Base-by-base conservation (phyloP, 495 filamentous ascomycete species). In the Trichoderma parareesei region DNA sequence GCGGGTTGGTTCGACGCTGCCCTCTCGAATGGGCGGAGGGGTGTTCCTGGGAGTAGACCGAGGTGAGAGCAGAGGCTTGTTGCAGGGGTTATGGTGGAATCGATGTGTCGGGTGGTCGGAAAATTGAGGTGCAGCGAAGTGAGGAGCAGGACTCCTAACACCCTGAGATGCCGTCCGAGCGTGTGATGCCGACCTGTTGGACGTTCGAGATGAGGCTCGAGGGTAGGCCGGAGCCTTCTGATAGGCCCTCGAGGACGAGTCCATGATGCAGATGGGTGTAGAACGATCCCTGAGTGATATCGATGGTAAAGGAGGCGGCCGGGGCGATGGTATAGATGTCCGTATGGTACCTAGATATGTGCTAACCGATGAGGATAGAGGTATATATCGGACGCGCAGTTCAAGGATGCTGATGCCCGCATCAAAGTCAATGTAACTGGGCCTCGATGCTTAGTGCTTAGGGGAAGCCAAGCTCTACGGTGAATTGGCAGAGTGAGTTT, bases 141-240 rank as follows among this genome's bases (percentile, higher is more conserved):
- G 71, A 0, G 77, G 76, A 41, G 72, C 71, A 33, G 75, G 72
- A 66, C 71, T 73, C 38, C 59, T 76, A 49, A 72, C 68, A 65
- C 74, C 79, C 38, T 72, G 68, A 9, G 71, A 65, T 16, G 77
- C 77, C 71, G 73, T 74, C 65, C 74, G 72, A 27, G 27, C 27
- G 42, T 72, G 77, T 64, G 76, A 69, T 35, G 71, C 75, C 18
- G 72, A 76, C 59, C 78, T 75, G 46, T 71, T 76, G 68, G 74
- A 79, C 4, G 77, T 72, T 46, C 77, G 71, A n/a, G 78, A 79
- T 37, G 74, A 67, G 10, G 75, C 71, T 46, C 76, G 73, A 61
- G 71, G 66, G 27, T 70, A 76, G 37, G 76, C 72, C 66, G 66
- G 67, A 57, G 49, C 70, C 62, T 63, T 48, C 37, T 37, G 62